Conservation (phyloP, 306 rosid genomes). For the Amphicarpaea edgeworthii region DNA sequence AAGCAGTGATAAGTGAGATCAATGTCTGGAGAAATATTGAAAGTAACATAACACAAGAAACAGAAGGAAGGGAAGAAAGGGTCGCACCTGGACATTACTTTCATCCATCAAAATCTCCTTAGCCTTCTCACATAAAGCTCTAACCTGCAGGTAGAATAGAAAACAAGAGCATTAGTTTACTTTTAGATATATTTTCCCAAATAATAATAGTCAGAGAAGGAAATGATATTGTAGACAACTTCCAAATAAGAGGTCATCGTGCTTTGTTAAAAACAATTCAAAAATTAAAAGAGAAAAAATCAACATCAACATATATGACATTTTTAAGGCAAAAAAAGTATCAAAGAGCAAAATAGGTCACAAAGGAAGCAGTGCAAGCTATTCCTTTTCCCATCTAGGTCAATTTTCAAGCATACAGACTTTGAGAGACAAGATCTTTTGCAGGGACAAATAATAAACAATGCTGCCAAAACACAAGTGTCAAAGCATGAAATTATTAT, state of each 20-base stretch:
- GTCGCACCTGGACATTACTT: conserved; percentile 95
- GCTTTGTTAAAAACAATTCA: background rate
- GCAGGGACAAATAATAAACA: conserved; percentile 1
- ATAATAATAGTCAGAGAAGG: conserved; percentile 1
- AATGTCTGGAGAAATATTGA: conserved; percentile 12
- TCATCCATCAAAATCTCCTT: conserved; percentile 95
- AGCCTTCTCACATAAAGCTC: conserved; percentile 86
- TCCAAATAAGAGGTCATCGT: background rate
- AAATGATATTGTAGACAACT: conserved; percentile 11
- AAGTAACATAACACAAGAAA: conserved; percentile 13
- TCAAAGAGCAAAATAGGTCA: background rate
- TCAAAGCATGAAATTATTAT: background rate
- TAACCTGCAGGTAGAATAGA: conserved; percentile 67
- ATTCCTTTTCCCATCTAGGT: no score
- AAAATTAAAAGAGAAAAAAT: background rate
- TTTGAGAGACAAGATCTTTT: background rate
- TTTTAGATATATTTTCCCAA: conserved; percentile 6
- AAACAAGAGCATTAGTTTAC: conserved; percentile 39
- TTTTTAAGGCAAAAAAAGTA: background rate
- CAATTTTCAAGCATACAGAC: background rate
- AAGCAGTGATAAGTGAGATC: conserved; percentile 31
- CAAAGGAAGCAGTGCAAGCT: background rate
- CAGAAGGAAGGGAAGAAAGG: conserved; percentile 42
- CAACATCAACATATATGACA: background rate
- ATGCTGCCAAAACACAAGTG: background rate